Evolutionary conservation across 495 filamentous ascomycete species (phyloP).

Genomic region (Tuber indicum): DNA sequence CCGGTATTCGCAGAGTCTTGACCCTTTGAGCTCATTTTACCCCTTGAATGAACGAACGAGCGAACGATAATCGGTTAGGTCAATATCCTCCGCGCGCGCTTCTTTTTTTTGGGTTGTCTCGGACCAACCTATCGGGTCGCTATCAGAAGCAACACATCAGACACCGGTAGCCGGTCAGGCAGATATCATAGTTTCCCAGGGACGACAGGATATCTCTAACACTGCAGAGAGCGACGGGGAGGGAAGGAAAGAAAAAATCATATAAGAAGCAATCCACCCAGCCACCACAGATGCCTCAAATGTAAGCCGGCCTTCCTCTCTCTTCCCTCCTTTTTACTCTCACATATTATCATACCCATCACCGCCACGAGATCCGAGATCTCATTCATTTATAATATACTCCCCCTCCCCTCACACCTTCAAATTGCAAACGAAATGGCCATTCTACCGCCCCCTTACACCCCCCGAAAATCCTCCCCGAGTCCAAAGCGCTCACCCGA

Average conservation of each 20-base stretch:
- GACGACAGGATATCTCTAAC: background rate
- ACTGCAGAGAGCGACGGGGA: background rate
- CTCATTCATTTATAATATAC: slow-evolving; percentile 11
- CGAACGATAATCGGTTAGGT: background rate
- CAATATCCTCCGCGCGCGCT: background rate
- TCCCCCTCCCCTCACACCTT: background rate
- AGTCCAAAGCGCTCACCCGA: slow-evolving; percentile 32
- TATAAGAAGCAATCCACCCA: slow-evolving; percentile 26
- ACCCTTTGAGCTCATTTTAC: background rate
- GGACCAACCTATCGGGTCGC: background rate
- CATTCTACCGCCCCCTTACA: slow-evolving; percentile 42
- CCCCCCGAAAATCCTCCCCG: slow-evolving; percentile 16
- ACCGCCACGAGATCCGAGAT: slow-evolving; percentile 3
- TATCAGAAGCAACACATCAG: background rate
- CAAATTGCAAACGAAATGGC: slow-evolving; percentile 26
- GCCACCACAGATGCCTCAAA: slow-evolving; percentile 17
- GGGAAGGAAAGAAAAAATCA: background rate
- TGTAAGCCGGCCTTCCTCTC: slow-evolving; percentile 35
- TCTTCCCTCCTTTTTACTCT: slow-evolving; percentile 4
- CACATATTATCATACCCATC: background rate
- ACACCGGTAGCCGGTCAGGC: background rate
- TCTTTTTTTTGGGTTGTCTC: background rate
- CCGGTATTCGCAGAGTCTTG: background rate
- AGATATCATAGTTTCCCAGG: background rate
- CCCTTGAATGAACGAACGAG: background rate